These are phyloP conservation scores for Thelonectria blattea DNA, from an alignment of 2,329 filamentous ascomycete species.

Conservation along the genomic window DNA sequence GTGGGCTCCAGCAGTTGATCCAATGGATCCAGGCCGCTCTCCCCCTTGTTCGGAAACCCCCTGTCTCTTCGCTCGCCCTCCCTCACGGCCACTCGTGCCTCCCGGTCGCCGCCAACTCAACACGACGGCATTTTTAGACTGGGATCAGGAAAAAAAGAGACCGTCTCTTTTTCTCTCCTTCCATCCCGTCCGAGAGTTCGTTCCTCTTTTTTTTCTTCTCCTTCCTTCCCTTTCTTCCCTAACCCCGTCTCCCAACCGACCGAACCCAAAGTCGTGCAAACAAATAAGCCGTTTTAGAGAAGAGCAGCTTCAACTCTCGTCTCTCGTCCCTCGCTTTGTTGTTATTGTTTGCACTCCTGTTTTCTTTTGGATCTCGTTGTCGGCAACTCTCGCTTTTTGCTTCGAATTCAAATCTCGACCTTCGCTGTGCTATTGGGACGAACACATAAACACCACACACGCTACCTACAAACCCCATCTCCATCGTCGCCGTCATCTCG, in stretches of 20 bases:
- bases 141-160: neutral
- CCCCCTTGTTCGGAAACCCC: constrained; percentile 8
- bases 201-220: neutral
- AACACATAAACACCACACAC: neutral
- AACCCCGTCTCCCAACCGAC: neutral
- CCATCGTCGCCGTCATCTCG: neutral
- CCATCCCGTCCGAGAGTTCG: neutral
- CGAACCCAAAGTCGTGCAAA: neutral
- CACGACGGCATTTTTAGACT: constrained; percentile 6
- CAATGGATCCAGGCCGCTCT: neutral
- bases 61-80: constrained; percentile 13
- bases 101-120: constrained; percentile 20
- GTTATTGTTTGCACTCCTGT: neutral
- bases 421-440: neutral
- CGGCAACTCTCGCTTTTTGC: constrained; percentile 7
- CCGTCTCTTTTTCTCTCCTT: neutral
- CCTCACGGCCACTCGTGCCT: neutral
- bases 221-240: neutral
- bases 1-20: neutral
- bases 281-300: neutral
- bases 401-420: constrained; percentile 9
- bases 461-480: neutral
- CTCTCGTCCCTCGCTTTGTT: neutral
- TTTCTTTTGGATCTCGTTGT: constrained; percentile 12
- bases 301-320: neutral